Conservation (phyloP, 2,329 filamentous ascomycete species). For the Colletotrichum sp. region DNA sequence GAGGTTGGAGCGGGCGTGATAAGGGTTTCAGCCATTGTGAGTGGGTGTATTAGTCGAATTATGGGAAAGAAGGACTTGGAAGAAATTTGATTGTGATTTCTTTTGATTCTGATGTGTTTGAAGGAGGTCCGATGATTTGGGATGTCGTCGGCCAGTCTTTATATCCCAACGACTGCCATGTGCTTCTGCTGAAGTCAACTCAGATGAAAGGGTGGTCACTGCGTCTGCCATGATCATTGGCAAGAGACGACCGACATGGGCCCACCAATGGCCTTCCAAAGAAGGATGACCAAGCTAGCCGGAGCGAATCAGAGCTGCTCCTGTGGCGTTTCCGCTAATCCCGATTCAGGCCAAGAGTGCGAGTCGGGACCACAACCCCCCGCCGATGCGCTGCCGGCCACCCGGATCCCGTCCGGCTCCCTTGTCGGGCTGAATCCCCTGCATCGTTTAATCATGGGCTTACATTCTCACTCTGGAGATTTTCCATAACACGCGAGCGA, state of each 20-base stretch:
- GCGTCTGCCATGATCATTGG: background rate
- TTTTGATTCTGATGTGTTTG: background rate
- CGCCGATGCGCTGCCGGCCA: background rate
- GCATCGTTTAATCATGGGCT: background rate
- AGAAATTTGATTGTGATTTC: background rate
- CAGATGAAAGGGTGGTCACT: background rate
- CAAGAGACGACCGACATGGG: background rate
- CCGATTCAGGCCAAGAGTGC: constrained; percentile 18
- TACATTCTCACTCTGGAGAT: background rate
- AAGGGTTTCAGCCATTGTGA: background rate
- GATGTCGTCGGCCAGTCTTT: background rate
- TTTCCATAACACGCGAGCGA: background rate
- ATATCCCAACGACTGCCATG: background rate
- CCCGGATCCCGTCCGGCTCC: background rate
- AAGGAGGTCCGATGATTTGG: background rate
- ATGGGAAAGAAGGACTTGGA: background rate
- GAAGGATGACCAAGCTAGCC: background rate
- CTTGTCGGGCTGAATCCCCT: background rate
- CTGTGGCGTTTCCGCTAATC: constrained; percentile 1
- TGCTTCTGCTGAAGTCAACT: background rate
- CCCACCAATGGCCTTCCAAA: background rate
- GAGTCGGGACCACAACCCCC: background rate
- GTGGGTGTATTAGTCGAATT: background rate
- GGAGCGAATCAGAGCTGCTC: background rate
- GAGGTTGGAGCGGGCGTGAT: background rate